Evolutionary conservation across 768 basidiomycete species (phyloP), one percentile per base, ranked within the genome.

Genomic region (Tricholoma terreum): DNA sequence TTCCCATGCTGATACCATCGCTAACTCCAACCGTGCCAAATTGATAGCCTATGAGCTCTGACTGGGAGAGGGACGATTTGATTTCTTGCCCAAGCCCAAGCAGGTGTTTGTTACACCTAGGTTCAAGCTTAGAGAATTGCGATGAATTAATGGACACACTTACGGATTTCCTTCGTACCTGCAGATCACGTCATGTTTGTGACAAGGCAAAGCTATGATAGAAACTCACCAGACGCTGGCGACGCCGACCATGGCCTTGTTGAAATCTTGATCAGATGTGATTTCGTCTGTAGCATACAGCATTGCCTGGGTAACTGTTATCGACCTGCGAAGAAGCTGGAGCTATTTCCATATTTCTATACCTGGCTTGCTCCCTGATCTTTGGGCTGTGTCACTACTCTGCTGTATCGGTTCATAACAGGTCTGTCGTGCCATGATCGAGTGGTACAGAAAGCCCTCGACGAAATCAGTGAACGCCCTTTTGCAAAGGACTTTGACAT

Each of bases 161-260:
- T 72, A 98, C 91, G 97, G 97, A 73, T 97, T 98, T 40, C 96
- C 96, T 71, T 99, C 96, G 67, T 98, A 98, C 95, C 95, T 98
- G 58, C 54, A 57, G 60, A 67, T 60, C 51, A 56, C 54, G 55
- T 56, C 60, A 65, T 55, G 11, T 30, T 17, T 34, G 43, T 35
- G 52, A 35, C 17, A 54, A n/a, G 60, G 35, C 61, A 38, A 40
- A 45, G 36, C 19, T 34, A 50, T 14, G 46, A 46, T 54, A 21
- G 19, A 31, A 40, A 75, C 87, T 70, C 68, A 94, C 97, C 97
- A 99, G 34, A 99, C 90, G 63, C 94, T 96, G 9, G 87, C 97
- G 24, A 99, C 86, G 50, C 97, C 97, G 55, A 99, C 91, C 95
- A 98, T 98, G 45, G 95, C 86, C 71, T 96, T 98, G 67, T 91